Evolutionary conservation across 2,329 filamentous ascomycete genomes (phyloP).

Genomic region (Dactylonectria macrodidyma): DNA sequence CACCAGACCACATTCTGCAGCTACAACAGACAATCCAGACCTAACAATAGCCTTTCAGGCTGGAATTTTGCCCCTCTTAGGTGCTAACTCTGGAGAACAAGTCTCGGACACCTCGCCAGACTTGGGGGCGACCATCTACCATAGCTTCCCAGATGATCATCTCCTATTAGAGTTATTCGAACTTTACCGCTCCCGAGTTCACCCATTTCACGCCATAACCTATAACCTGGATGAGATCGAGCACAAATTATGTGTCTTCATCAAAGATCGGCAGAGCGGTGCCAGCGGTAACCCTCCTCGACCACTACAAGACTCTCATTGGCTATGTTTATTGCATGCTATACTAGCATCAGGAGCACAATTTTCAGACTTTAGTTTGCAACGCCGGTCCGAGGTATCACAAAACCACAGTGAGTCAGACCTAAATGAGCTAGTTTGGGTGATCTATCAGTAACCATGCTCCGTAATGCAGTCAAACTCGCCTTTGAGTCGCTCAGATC

Average conservation of each 20-base stretch:
- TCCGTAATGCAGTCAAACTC: slow-evolving; percentile 13
- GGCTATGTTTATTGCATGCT: slow-evolving; percentile 36
- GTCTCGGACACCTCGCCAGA: not conserved
- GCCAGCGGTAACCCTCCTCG: not conserved
- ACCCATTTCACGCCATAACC: slow-evolving; percentile 33
- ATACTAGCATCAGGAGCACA: slow-evolving; percentile 40
- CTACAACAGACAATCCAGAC: slow-evolving; percentile 21
- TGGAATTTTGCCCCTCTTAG: slow-evolving; percentile 35
- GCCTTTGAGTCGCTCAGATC: slow-evolving; percentile 28
- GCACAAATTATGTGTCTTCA: slow-evolving; percentile 31
- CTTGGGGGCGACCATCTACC: not conserved
- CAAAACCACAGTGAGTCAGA: slow-evolving; percentile 23
- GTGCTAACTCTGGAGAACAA: slow-evolving; percentile 17
- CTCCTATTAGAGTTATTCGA: slow-evolving; percentile 33
- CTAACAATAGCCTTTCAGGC: slow-evolving; percentile 35
- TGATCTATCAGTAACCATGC: not conserved
- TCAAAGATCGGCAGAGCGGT: slow-evolving; percentile 1
- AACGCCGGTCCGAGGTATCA: slow-evolving; percentile 17
- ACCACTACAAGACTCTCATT: slow-evolving; percentile 5
- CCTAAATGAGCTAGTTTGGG: accelerated
- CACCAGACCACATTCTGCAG: slow-evolving; percentile 15
- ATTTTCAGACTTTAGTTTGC: slow-evolving; percentile 32
- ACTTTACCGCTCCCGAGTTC: slow-evolving; percentile 32
- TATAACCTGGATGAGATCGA: slow-evolving; percentile 33
- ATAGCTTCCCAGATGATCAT: slow-evolving; percentile 23